phyloP scores from a whole-genome alignment of 140 eudicot species.

The Bidens hawaiensis region DNA sequence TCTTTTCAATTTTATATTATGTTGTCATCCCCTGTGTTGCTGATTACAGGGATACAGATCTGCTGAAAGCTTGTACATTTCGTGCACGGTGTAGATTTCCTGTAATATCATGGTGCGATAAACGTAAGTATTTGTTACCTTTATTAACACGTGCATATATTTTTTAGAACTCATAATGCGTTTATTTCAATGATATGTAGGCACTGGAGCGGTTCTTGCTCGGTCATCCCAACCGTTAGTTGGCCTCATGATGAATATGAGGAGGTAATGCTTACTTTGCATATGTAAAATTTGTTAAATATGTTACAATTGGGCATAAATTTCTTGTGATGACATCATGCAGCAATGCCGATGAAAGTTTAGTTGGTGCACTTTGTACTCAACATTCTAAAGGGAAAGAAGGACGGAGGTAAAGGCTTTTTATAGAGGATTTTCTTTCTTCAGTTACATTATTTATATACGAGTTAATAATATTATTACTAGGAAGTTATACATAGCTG shows the following conservation, averaged over 20 bases:
- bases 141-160: background rate
- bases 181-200: slow-evolving; percentile 35
- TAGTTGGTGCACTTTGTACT: slow-evolving; percentile 87
- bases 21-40: slow-evolving; percentile 16
- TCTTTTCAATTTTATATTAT: background rate
- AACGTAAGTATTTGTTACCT: slow-evolving; percentile 36
- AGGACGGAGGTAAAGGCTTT: slow-evolving; percentile 45
- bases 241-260: slow-evolving; percentile 99
- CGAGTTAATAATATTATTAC: slow-evolving; percentile 7
- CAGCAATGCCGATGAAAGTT: slow-evolving; percentile 97
- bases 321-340: slow-evolving; percentile 18
- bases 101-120: slow-evolving; percentile 88
- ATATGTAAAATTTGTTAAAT: background rate
- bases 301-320: background rate
- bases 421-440: background rate
- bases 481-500: slow-evolving; percentile 96
- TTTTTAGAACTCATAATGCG: background rate
- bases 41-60: slow-evolving; percentile 69
- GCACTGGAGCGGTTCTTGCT: slow-evolving; percentile 91
- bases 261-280: slow-evolving; percentile 54
- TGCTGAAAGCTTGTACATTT: slow-evolving; percentile 81
- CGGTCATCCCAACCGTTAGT: slow-evolving; percentile 96
- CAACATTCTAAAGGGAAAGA: slow-evolving; percentile 49
- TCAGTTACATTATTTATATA: background rate
- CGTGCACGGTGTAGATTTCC: slow-evolving; percentile 94